phyloP scores from a whole-genome alignment of 2,329 filamentous ascomycete genomes.

The Rutstroemia sp. region DNA sequence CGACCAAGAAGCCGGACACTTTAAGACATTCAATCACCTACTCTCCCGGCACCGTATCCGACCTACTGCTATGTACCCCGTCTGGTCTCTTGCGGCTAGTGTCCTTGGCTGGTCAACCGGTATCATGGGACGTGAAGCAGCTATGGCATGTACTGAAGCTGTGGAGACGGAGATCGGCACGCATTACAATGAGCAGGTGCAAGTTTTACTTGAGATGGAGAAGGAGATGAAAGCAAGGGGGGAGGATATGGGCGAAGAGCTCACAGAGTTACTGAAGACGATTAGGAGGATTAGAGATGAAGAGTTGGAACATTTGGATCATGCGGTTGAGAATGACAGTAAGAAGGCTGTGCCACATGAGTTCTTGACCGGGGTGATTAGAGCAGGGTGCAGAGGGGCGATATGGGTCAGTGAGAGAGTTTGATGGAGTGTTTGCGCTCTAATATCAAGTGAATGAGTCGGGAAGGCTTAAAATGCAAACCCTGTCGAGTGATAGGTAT shows the following conservation, averaged over 20 bases:
- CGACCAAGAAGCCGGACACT: constrained; percentile 86
- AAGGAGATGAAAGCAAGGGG: constrained; percentile 67
- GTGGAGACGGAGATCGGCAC: constrained; percentile 96
- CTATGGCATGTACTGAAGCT: constrained; percentile 97
- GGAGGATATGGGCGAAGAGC: constrained; percentile 72
- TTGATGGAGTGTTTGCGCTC: constrained; percentile 30
- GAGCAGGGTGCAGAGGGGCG: constrained; percentile 82
- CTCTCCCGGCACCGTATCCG: constrained; percentile 82
- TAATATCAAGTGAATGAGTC: neutral
- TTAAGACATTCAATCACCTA: constrained; percentile 76
- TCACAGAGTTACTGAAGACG: constrained; percentile 63
- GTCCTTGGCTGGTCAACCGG: constrained; percentile 85
- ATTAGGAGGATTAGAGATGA: constrained; percentile 85
- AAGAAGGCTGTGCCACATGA: constrained; percentile 87
- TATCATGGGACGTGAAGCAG: constrained; percentile 81
- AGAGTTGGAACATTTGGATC: constrained; percentile 92
- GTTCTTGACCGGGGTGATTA: constrained; percentile 77
- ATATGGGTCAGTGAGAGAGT: constrained; percentile 85
- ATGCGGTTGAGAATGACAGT: constrained; percentile 88
- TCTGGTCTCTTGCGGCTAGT: constrained; percentile 78
- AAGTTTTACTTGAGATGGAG: constrained; percentile 74
- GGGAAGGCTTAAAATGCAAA: too few species aligned
- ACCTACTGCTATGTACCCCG: constrained; percentile 83
- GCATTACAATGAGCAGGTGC: constrained; percentile 92
- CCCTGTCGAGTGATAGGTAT: too few species aligned